Conservation (phyloP, 345 rosid species). For the Nephelium lappaceum region DNA sequence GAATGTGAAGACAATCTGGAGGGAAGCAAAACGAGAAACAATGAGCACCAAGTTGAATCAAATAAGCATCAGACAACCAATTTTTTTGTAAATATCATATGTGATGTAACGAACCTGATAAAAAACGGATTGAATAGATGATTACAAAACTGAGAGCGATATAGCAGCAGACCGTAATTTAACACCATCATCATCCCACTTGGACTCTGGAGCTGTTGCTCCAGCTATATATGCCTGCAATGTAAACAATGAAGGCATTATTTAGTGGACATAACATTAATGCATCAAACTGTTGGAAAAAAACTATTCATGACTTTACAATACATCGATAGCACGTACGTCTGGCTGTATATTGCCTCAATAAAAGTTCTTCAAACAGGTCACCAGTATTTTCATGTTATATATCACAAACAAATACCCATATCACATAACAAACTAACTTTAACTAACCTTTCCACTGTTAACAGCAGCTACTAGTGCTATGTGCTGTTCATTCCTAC, state of each 20-base stretch:
- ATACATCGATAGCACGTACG: neutral
- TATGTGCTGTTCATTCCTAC: constrained; percentile 69
- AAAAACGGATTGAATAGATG: neutral
- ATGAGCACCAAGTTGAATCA: neutral
- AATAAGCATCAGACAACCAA: neutral
- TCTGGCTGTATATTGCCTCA: neutral
- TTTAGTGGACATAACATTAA: neutral
- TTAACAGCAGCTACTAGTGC: constrained; percentile 75
- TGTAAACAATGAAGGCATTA: neutral
- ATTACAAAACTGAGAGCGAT: constrained; percentile 58
- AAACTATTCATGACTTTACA: neutral
- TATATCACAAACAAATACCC: neutral
- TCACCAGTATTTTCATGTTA: neutral
- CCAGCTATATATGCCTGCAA: constrained; percentile 79
- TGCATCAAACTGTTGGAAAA: neutral
- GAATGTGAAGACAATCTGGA: constrained; percentile 5
- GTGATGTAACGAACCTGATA: constrained; percentile 21
- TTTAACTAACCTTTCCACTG: constrained; percentile 71
- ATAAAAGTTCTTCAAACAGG: neutral
- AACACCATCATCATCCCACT: constrained; percentile 79
- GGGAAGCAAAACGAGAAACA: neutral
- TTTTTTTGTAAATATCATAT: neutral
- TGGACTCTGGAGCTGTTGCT: constrained; percentile 82
- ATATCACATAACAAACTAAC: neutral
- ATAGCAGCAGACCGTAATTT: constrained; percentile 84